Evolutionary conservation across 148 eudicot species (phyloP), one percentile per base, ranked within the genome.

Genomic region (Nepenthes gracilis): DNA sequence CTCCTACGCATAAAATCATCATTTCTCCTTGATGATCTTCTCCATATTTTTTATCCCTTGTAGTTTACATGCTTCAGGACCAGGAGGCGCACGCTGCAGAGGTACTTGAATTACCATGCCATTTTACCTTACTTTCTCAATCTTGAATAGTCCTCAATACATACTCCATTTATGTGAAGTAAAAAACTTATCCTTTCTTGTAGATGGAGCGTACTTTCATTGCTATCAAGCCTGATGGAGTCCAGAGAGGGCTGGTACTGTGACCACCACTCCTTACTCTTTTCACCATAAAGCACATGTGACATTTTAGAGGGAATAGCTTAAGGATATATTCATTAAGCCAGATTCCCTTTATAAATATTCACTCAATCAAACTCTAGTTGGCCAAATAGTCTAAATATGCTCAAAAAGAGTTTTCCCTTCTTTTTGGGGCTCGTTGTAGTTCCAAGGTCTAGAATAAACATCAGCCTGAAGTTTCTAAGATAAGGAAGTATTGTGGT

Each of bases 171-270:
- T 23, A 23, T 23, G 23, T 23, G 23, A 23, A 23, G 23, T 23
- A 23, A 23, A 23, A 23, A 23, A 23, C 23, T 56, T 40, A 6
- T 59, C 43, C 43, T 65, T 68, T 35, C 9, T 8, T 66, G 55
- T 62, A 89, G 97, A 67, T 81, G 88, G 99, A 94, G 86, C 86
- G 97, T 67, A 84, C 90, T 77, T 94, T 94, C 72, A 89, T 94
- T 69, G 97, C 95, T 67, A 94, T 94, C 85, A 94, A 93, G 74
- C 99, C 97, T 12, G 99, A 94, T 77, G 95, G 99, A 70, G 99
- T 89, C 12, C 99, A 94, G 61, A 86, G 99, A 83, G 99, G 97
- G 51, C 78, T 84, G 87, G 99, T 94, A 83, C n/a, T 62, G 47
- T 40, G 35, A 3, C 49, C 49, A 15, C 8, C 56, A 5, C 33